These are phyloP conservation scores for Fusarium luffae DNA, from an alignment of 2,329 filamentous ascomycete genomes.

Conservation along the genomic window DNA sequence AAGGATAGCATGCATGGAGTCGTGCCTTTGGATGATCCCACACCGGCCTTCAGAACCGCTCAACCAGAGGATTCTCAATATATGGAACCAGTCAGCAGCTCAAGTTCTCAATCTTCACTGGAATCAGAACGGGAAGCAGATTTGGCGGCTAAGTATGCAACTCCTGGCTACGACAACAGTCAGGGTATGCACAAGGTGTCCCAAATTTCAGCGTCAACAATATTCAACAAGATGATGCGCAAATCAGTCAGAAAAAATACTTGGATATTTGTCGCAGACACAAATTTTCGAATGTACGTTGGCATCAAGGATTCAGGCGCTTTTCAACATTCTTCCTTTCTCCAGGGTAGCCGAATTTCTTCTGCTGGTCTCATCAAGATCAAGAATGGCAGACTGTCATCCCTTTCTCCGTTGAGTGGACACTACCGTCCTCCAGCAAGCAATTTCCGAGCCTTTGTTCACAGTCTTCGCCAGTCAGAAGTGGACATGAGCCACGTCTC, in stretches of 20 bases:
- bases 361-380: slow-evolving; percentile 88
- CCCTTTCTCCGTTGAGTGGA: slow-evolving; percentile 77
- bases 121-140: slow-evolving; percentile 67
- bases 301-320: slow-evolving; percentile 89
- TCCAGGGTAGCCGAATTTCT: slow-evolving; percentile 83
- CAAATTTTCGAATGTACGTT: slow-evolving; percentile 84
- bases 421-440: slow-evolving; percentile 87
- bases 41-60: slow-evolving; percentile 60
- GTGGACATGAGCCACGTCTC: slow-evolving; percentile 84
- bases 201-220: slow-evolving; percentile 75
- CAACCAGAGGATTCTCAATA: slow-evolving; percentile 16
- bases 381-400: slow-evolving; percentile 80
- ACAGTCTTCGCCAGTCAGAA: slow-evolving; percentile 75
- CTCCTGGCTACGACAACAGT: slow-evolving; percentile 69
- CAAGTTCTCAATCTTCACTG: slow-evolving; percentile 52
- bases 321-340: slow-evolving; percentile 91
- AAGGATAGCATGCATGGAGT: slow-evolving; percentile 84
- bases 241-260: slow-evolving; percentile 86
- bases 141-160: slow-evolving; percentile 72
- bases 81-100: slow-evolving; percentile 40
- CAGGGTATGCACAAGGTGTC: slow-evolving; percentile 66
- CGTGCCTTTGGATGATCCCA: slow-evolving; percentile 69
- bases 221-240: slow-evolving; percentile 82
- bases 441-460: slow-evolving; percentile 86
- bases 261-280: slow-evolving; percentile 94